A percentile compares a stretch with the other conserved stretches of the same genome.
phyloP scores from a whole-genome alignment of 306 rosid genomes.

The Sphenostylis stenocarpa region DNA sequence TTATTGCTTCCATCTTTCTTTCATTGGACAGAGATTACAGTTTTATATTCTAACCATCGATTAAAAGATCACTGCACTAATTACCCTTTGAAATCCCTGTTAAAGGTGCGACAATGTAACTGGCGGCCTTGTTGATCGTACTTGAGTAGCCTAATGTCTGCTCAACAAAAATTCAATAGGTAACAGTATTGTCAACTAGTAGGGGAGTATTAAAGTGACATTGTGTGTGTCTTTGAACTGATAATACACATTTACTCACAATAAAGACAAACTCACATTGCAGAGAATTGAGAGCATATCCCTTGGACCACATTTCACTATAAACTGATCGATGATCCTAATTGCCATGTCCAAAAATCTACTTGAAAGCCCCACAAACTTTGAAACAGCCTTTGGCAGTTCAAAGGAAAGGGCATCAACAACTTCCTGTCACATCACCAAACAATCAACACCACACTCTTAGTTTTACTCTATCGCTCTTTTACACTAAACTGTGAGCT shows the following conservation, averaged over 20 bases:
- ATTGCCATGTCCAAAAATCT: slow-evolving; percentile 62
- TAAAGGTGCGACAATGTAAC: slow-evolving; percentile 59
- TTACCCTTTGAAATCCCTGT: slow-evolving; percentile 77
- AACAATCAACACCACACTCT: neutral
- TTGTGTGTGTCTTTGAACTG: neutral
- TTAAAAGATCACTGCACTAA: slow-evolving; percentile 19
- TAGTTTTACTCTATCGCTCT: neutral
- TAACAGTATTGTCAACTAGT: too few species aligned
- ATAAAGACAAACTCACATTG: slow-evolving; percentile 37
- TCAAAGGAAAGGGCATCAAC: slow-evolving; percentile 71
- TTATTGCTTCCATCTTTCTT: slow-evolving; percentile 17
- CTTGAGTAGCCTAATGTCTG: slow-evolving; percentile 66
- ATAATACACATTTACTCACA: slow-evolving; percentile 9
- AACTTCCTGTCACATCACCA: slow-evolving; percentile 51
- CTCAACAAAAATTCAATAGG: too few species aligned
- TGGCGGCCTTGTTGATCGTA: slow-evolving; percentile 41
- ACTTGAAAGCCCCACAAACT: slow-evolving; percentile 58
- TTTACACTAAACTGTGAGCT: neutral
- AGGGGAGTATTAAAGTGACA: neutral
- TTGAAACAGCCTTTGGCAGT: slow-evolving; percentile 73
- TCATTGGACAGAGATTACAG: neutral
- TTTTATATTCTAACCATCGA: slow-evolving; percentile 18
- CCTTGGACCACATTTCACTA: slow-evolving; percentile 64
- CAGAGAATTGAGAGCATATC: slow-evolving; percentile 86
- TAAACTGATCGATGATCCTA: slow-evolving; percentile 57